phyloP scores from a whole-genome alignment of 495 filamentous ascomycete species.

The Penicillium angulare region DNA sequence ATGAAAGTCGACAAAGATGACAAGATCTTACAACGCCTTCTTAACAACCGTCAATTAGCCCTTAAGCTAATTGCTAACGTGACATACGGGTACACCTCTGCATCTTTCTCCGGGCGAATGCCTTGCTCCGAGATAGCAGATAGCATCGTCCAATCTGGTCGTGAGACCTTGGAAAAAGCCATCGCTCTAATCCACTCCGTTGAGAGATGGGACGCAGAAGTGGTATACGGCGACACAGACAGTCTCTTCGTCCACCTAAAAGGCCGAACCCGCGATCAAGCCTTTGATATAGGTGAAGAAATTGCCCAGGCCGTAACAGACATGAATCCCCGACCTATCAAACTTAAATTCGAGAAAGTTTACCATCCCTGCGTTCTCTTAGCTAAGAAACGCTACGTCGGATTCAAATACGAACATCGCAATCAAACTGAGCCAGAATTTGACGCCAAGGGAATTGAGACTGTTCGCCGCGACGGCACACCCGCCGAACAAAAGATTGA shows the following conservation, averaged over 20 bases:
- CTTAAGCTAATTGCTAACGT: slow-evolving; percentile 98
- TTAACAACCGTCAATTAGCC: slow-evolving; percentile 92
- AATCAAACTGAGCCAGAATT: slow-evolving; percentile 83
- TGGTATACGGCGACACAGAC: slow-evolving; percentile 98
- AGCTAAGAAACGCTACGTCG: slow-evolving; percentile 97
- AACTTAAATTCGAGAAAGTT: slow-evolving; percentile 98
- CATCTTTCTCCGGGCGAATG: slow-evolving; percentile 94
- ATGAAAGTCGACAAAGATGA: slow-evolving; percentile 96
- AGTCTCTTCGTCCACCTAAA: slow-evolving; percentile 91
- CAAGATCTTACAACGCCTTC: slow-evolving; percentile 75
- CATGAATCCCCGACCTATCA: slow-evolving; percentile 88
- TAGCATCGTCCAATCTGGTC: slow-evolving; percentile 93
- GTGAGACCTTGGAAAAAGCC: slow-evolving; percentile 91
- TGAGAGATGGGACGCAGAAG: slow-evolving; percentile 85
- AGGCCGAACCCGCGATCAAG: slow-evolving; percentile 80
- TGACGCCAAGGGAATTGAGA: slow-evolving; percentile 98
- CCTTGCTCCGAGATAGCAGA: slow-evolving; percentile 97
- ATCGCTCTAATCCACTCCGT: slow-evolving; percentile 90
- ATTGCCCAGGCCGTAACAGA: slow-evolving; percentile 87
- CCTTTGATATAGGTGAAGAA: slow-evolving; percentile 89
- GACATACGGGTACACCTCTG: slow-evolving; percentile 96
- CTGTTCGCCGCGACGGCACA: slow-evolving; percentile 89
- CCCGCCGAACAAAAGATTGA: slow-evolving; percentile 97
- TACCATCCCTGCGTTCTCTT: slow-evolving; percentile 92
- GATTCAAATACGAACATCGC: slow-evolving; percentile 89